Conservation (phyloP, 176 grass and related monocot genomes). For the Oryza officinalis region DNA sequence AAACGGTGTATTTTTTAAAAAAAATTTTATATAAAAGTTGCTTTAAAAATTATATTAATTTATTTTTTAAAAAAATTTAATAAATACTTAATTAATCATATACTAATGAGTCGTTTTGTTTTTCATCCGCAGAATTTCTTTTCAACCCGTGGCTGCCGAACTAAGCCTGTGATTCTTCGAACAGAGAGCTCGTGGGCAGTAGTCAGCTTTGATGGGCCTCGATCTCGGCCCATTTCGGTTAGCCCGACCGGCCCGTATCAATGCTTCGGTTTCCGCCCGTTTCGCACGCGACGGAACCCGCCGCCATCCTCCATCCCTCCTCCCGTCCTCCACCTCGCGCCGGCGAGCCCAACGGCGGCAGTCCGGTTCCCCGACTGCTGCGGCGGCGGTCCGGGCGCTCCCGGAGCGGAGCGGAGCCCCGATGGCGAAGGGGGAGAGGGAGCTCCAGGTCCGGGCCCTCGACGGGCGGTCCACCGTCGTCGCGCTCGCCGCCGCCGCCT, state of each 20-base stretch:
- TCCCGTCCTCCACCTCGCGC: constrained; percentile 22
- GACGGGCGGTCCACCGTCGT: constrained; percentile 54
- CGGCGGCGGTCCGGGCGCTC: not conserved
- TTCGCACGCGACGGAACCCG: not conserved
- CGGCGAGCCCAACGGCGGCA: constrained; percentile 12
- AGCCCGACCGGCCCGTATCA: not conserved
- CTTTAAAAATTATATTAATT: too few relatives aligned
- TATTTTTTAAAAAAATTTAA: too few relatives aligned
- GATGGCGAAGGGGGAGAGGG: constrained; percentile 36
- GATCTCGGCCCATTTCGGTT: not conserved
- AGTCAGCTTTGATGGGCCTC: not conserved
- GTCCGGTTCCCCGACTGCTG: not conserved
- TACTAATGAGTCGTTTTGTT: too few relatives aligned
- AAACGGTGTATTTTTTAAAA: too few relatives aligned
- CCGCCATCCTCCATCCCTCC: not conserved
- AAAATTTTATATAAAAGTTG: too few relatives aligned
- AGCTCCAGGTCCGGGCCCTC: constrained; percentile 73
- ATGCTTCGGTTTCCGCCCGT: not conserved
- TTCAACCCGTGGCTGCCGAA: too few relatives aligned
- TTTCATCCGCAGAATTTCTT: too few relatives aligned
- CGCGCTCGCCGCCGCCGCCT: constrained; percentile 35
- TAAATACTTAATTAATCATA: too few relatives aligned
- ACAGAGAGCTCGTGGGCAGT: too few relatives aligned
- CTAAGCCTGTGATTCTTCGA: too few relatives aligned
- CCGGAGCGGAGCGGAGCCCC: not conserved